phyloP scores from a whole-genome alignment of 345 rosid species.

The Rhodomyrtus tomentosa region DNA sequence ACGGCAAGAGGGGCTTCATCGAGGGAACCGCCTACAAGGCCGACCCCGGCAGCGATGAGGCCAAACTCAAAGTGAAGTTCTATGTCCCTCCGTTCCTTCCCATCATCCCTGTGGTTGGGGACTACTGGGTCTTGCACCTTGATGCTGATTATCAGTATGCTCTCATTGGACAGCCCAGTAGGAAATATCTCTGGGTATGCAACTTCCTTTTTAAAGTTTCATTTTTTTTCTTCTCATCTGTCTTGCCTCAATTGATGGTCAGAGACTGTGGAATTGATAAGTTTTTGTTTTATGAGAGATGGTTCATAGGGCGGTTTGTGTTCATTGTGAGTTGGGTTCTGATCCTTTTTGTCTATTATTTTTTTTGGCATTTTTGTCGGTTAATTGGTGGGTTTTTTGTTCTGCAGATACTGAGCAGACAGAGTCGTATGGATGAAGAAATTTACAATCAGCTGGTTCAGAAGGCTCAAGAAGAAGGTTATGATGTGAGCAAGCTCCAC shows the following conservation, averaged over 20 bases:
- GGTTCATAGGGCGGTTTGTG: background rate
- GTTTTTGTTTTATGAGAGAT: background rate
- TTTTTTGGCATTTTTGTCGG: background rate
- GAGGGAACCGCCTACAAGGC: conserved; percentile 73
- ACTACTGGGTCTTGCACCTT: conserved; percentile 72
- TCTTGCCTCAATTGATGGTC: background rate
- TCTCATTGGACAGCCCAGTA: conserved; percentile 64
- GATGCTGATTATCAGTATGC: conserved; percentile 61
- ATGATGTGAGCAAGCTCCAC: conserved; percentile 66
- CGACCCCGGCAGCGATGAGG: conserved; percentile 67
- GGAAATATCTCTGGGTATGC: conserved; percentile 71
- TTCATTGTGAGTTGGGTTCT: background rate
- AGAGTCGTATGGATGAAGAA: conserved; percentile 44
- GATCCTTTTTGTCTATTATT: background rate
- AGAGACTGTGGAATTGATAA: background rate
- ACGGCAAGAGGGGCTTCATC: conserved; percentile 53
- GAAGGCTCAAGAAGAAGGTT: conserved; percentile 52
- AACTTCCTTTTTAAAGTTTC: background rate
- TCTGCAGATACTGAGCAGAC: conserved; percentile 62
- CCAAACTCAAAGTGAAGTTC: conserved; percentile 86
- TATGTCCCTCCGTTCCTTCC: conserved; percentile 85
- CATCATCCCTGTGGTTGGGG: conserved; percentile 62
- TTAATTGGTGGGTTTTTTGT: background rate
- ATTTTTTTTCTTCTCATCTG: background rate
- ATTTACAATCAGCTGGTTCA: conserved; percentile 43